These are phyloP conservation scores for Cystobasidiaceae sp. DNA, from an alignment of 1,284 basidiomycete species.

Conservation along the genomic window DNA sequence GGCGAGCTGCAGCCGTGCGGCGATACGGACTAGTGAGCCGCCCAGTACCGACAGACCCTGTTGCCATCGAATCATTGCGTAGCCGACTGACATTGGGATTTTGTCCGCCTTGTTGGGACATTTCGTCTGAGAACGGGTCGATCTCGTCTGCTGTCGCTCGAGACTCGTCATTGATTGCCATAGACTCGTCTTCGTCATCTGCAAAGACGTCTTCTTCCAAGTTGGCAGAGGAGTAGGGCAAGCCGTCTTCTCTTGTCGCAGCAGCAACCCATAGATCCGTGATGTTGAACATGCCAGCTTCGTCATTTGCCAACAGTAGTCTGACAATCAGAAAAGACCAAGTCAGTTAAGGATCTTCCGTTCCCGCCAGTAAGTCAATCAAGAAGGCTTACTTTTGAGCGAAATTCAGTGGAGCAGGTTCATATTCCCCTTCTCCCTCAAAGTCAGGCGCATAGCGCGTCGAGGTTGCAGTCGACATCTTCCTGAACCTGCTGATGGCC, in stretches of 20 bases:
- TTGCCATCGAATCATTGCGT: conserved; percentile 22
- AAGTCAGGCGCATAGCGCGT: conserved; percentile 37
- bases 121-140: conserved; percentile 18
- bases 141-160: conserved; percentile 3
- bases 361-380: neutral
- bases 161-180: conserved; percentile 32
- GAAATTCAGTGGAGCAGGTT: conserved; percentile 56
- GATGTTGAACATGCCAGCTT: conserved; percentile 71
- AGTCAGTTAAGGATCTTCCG: neutral
- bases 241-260: conserved; percentile 78
- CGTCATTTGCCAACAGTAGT: conserved; percentile 80
- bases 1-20: no score
- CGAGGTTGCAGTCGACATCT: conserved; percentile 30
- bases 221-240: conserved; percentile 17
- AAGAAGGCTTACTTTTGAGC: conserved; percentile 56
- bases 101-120: neutral
- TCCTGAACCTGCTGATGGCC: conserved; percentile 32
- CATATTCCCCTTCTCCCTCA: conserved; percentile 38
- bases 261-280: conserved; percentile 90
- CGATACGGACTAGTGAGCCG: no score
- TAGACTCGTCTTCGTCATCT: conserved; percentile 29
- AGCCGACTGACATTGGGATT: neutral
- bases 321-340: conserved; percentile 45
- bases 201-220: conserved; percentile 22
- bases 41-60: no score